Evolutionary conservation across 2,329 filamentous ascomycete species (phyloP), one percentile per base, ranked within the genome.

Genomic region (Metarhizium sp.): DNA sequence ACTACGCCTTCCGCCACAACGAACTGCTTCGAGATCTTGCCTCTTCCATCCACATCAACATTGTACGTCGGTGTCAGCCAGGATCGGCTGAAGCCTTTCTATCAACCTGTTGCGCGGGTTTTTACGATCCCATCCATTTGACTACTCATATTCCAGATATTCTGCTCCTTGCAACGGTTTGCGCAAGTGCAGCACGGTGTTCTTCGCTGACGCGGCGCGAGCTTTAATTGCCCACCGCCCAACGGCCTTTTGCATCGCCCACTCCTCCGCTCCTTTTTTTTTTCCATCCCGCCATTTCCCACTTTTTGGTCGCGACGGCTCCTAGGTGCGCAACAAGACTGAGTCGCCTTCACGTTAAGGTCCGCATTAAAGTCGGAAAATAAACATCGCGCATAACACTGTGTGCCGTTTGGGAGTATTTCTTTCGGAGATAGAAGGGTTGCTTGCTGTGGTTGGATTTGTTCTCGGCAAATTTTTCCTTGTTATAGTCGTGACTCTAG

Each of bases 401-500:
- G 25, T 48, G 25, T 48, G 45, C 45, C 18, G 36, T 42, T 42
- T 38, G 29, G 42, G 47, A 46, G 47, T 29, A 20, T 18, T 38
- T 34, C 40, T 34, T 50, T 45, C 56, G 53, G 53, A 53, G 13
- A 51, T 43, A 51, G 34, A 50, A 30, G 42, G 36, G 10, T 34
- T 20, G 36, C 49, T 36, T 11, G 34, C 29, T 18, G 55, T 53
- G 47, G 50, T 55, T 51, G 30, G 30, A 30, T 13, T 57, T 49
- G 45, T 46, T 30, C 25, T 48, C 38, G 43, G 56, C 53, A 47
- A 32, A 34, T 30, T 42, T 52, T 45, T 60, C 57, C 58, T 64
- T 66, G 63, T 63, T 63, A 58, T 69, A 68, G 67, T 68, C 62
- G 66, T 70, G 66, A 68, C 56, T 55, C 62, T 67, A 65, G 63